These are phyloP conservation scores for Clausena lansium DNA, from an alignment of 345 rosid genomes.

Conservation along the genomic window DNA sequence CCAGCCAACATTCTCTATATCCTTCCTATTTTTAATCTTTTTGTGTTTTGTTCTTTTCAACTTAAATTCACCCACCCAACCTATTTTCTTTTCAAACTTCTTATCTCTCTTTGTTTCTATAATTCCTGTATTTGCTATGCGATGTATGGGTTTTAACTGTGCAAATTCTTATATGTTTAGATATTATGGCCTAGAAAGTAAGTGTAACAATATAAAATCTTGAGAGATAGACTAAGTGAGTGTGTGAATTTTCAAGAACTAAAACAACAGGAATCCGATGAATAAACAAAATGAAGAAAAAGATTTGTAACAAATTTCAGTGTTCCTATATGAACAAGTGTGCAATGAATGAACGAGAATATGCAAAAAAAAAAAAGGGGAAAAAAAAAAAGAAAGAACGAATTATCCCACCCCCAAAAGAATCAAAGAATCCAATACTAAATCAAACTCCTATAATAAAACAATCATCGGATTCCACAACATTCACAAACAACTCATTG, in stretches of 20 bases:
- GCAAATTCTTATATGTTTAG: slow-evolving; percentile 19
- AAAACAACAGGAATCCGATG: slow-evolving; percentile 75
- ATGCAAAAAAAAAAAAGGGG: slow-evolving; percentile 1
- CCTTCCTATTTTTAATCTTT: slow-evolving; percentile 30
- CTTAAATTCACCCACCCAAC: slow-evolving; percentile 49
- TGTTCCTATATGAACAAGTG: slow-evolving; percentile 41
- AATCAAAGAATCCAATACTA: slow-evolving; percentile 73
- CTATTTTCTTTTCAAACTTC: slow-evolving; percentile 24
- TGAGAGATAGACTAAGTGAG: slow-evolving; percentile 48
- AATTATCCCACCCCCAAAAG: slow-evolving; percentile 46
- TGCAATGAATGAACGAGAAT: slow-evolving; percentile 23
- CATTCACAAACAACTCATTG: slow-evolving; percentile 48
- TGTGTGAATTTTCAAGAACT: slow-evolving; percentile 40
- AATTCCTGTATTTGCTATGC: slow-evolving; percentile 18
- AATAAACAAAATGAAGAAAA: slow-evolving; percentile 29
- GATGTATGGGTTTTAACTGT: slow-evolving; percentile 23
- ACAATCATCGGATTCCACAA: slow-evolving; percentile 95
- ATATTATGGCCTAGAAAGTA: slow-evolving; percentile 22
- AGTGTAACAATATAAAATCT: slow-evolving; percentile 30
- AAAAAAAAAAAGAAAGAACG: background rate
- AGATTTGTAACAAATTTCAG: slow-evolving; percentile 20
- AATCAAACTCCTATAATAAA: slow-evolving; percentile 51
- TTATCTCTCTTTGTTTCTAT: slow-evolving; percentile 42
- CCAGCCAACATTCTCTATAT: slow-evolving; percentile 98
- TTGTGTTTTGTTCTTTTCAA: slow-evolving; percentile 14